phyloP scores from a whole-genome alignment of 768 basidiomycete species.

The Butyriboletus loyo region DNA sequence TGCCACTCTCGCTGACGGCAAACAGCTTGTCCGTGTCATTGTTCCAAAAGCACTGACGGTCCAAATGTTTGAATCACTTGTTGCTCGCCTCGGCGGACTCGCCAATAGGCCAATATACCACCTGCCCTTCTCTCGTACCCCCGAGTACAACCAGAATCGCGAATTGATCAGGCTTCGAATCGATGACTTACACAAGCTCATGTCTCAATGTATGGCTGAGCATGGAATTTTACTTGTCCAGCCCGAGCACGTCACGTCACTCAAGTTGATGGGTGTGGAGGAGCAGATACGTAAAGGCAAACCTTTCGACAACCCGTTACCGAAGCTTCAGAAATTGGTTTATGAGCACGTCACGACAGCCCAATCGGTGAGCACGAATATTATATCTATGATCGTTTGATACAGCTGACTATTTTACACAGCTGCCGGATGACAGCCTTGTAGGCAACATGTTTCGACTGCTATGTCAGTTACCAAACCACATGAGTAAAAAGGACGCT shows the following conservation, averaged over 20 bases:
- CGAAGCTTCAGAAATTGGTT: slow-evolving; percentile 1
- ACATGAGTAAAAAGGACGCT: too few relatives aligned
- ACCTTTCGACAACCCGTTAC: slow-evolving; percentile 6
- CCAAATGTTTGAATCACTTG: slow-evolving; percentile 46
- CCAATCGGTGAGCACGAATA: not conserved
- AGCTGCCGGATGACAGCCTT: not conserved
- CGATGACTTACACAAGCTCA: slow-evolving; percentile 27
- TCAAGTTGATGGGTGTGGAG: slow-evolving; percentile 42
- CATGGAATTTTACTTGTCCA: slow-evolving; percentile 43
- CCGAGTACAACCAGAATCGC: slow-evolving; percentile 9
- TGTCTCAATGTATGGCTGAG: slow-evolving; percentile 33
- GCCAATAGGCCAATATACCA: slow-evolving; percentile 43
- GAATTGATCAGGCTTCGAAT: not conserved
- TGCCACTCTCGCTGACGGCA: slow-evolving; percentile 39
- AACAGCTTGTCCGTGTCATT: slow-evolving; percentile 42
- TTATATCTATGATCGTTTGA: not conserved
- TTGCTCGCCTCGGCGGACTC: slow-evolving; percentile 39
- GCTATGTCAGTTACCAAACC: not conserved
- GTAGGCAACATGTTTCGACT: not conserved
- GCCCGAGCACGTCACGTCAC: slow-evolving; percentile 51
- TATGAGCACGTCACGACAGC: not conserved
- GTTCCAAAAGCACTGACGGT: slow-evolving; percentile 39
- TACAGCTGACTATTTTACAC: not conserved
- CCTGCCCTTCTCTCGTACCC: slow-evolving; percentile 44
- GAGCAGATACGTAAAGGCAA: slow-evolving; percentile 7